Base-by-base conservation (phyloP, 768 basidiomycete genomes). In the Exidia glandulosa region DNA sequence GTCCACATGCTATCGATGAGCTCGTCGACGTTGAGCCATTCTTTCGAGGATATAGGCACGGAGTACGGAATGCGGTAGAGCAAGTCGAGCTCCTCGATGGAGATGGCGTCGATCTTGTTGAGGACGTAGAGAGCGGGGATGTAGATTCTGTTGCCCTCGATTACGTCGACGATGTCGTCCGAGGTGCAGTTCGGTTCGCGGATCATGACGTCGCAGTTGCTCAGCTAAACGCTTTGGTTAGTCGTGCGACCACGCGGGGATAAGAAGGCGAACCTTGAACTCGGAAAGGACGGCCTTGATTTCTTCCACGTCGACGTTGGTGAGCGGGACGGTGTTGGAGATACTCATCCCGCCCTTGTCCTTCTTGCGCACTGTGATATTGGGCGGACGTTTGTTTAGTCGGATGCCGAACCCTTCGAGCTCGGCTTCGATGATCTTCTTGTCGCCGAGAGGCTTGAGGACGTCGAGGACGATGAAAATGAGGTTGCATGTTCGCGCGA, bases 401-500 rank as follows among this genome's bases (percentile, higher is more conserved):
- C 94, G 81, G 66, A 97, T 96, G 10, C 95, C 96, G 67, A 98
- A 98, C n/a, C 94, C 93, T 78, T 99, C 96, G 61, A 99, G 75
- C 71, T 99, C 96, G 33, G 78, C 68, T 73, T 97, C 93, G 60
- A 99, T 91, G 66, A 96, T 75, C 60, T 81, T 87, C 68, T 96
- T 93, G 77, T 98, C 95, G 29, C 88, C 90, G 19, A 98, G 82
- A n/a, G 96, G 96, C 75, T 98, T 99, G 34, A 96, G 82, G 30
- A 99, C 96, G 68, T 99, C 96, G 56, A 99, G 83, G 31, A 98
- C 90, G 71, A 99, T 98, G 74, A 98, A 98, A 62, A 99, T 97
- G 34, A 98, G 85, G 72, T 97, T 92, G 72, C 96, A 98, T 41
- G 96, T 98, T 61, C 96, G 85, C 7, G 96, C 95, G 64, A 99